Evolutionary conservation across 2,329 filamentous ascomycete species (phyloP).

Genomic region (Curvularia verruculosa): DNA sequence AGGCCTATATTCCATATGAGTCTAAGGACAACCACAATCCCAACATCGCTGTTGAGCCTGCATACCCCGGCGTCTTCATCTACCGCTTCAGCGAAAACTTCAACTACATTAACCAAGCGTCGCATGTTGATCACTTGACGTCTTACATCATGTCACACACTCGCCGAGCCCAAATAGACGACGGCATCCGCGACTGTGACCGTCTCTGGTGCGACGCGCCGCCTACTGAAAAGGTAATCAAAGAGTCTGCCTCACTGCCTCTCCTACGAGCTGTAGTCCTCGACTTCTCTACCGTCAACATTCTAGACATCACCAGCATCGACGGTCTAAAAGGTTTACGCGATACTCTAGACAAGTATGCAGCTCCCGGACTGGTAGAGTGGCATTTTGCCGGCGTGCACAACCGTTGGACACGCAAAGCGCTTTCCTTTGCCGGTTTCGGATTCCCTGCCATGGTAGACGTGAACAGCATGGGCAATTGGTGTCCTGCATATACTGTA

Average conservation of each 20-base stretch:
- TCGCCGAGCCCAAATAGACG: conserved; percentile 26
- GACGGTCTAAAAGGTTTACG: conserved; percentile 62
- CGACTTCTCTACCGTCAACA: conserved; percentile 63
- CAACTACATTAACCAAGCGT: conserved; percentile 89
- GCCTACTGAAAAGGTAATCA: conserved; percentile 37
- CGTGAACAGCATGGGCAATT: conserved; percentile 16
- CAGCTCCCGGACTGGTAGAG: conserved; percentile 47
- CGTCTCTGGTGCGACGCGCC: conserved; percentile 62
- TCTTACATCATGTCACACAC: conserved; percentile 65
- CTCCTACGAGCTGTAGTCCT: conserved; percentile 61
- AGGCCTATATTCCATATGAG: conserved; percentile 40
- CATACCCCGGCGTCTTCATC: conserved; percentile 81
- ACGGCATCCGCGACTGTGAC: conserved; percentile 41
- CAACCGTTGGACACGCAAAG: conserved; percentile 64
- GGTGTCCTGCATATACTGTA: conserved; percentile 36
- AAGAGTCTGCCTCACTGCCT: conserved; percentile 45
- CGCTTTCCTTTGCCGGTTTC: conserved; percentile 61
- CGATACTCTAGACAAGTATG: conserved; percentile 60
- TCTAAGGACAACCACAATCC: conserved; percentile 65
- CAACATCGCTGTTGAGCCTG: conserved; percentile 66
- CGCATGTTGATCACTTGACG: conserved; percentile 78
- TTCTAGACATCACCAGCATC: conserved; percentile 62
- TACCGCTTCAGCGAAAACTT: conserved; percentile 92
- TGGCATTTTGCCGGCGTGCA: conserved; percentile 59
- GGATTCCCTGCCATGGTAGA: conserved; percentile 49